These are phyloP conservation scores for Verticillium nonalfalfae DNA, from an alignment of 2,329 filamentous ascomycete species.

Conservation along the genomic window DNA sequence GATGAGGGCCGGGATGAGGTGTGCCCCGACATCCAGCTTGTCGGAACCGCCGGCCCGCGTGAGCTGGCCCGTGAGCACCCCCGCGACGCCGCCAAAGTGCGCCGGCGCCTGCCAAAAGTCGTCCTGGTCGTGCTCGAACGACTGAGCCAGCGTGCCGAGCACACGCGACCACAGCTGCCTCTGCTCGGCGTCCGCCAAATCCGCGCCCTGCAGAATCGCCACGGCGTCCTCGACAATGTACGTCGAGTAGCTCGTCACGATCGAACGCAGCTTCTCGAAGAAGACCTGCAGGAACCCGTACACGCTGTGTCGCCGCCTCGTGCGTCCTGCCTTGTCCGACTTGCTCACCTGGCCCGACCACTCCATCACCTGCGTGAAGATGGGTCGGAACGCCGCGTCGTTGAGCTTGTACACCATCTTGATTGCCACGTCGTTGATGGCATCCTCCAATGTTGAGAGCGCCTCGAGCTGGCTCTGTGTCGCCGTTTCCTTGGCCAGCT, in stretches of 20 bases:
- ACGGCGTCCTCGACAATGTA: slow-evolving; percentile 76
- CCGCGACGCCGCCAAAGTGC: slow-evolving; percentile 70
- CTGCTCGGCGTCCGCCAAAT: slow-evolving; percentile 43
- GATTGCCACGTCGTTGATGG: slow-evolving; percentile 64
- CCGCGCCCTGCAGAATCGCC: slow-evolving; percentile 46
- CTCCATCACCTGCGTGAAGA: slow-evolving; percentile 81
- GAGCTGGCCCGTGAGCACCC: slow-evolving; percentile 64
- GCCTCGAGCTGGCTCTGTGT: slow-evolving; percentile 33
- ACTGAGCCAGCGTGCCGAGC: slow-evolving; percentile 64
- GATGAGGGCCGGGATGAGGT: slow-evolving; percentile 68
- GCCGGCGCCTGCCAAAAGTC: slow-evolving; percentile 93
- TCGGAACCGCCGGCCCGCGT: slow-evolving; percentile 30
- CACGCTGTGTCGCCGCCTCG: slow-evolving; percentile 64
- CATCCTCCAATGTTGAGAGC: slow-evolving; percentile 50
- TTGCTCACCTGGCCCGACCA: slow-evolving; percentile 64
- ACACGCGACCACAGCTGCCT: slow-evolving; percentile 61
- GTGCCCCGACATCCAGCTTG: slow-evolving; percentile 33
- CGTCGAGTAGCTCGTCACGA: slow-evolving; percentile 86
- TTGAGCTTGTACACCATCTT: slow-evolving; percentile 97
- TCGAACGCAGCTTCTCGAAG: slow-evolving; percentile 83
- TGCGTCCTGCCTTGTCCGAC: slow-evolving; percentile 51
- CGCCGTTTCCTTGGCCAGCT: slow-evolving; percentile 39
- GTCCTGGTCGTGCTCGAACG: slow-evolving; percentile 86
- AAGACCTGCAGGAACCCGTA: slow-evolving; percentile 77
- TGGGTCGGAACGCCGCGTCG: slow-evolving; percentile 84